These are phyloP conservation scores for Colletotrichum eremochloae DNA, from an alignment of 2,329 filamentous ascomycete species.

Conservation along the genomic window DNA sequence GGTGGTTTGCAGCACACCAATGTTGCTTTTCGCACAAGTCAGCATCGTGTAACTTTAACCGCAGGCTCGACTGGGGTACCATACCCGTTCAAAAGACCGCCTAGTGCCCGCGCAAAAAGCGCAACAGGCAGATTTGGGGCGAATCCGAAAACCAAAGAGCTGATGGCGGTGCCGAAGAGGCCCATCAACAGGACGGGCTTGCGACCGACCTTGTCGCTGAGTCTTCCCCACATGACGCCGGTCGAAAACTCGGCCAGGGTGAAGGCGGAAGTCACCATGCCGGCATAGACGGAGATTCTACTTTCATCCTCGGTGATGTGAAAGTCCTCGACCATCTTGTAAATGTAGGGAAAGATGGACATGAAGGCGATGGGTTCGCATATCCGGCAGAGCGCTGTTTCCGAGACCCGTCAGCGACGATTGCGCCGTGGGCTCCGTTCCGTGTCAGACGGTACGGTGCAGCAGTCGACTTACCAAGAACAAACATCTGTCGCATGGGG, in stretches of 20 bases:
- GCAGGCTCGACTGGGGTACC: slow-evolving; percentile 54
- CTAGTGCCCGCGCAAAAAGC: slow-evolving; percentile 87
- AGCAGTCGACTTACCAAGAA: slow-evolving; percentile 56
- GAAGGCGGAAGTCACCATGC: slow-evolving; percentile 96
- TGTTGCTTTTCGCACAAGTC: slow-evolving; percentile 72
- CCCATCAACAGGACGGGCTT: slow-evolving; percentile 93
- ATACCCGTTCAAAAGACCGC: slow-evolving; percentile 92
- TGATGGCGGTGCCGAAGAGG: slow-evolving; percentile 90
- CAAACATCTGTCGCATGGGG: slow-evolving; percentile 63
- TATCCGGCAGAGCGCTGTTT: slow-evolving; percentile 87
- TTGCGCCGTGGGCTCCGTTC: not conserved
- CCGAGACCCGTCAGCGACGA: not conserved
- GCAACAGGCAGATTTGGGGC: slow-evolving; percentile 85
- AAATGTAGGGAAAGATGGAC: slow-evolving; percentile 99
- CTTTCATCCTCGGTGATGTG: slow-evolving; percentile 82
- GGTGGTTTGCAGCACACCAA: slow-evolving; percentile 94
- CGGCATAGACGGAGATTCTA: slow-evolving; percentile 91
- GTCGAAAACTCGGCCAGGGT: slow-evolving; percentile 96
- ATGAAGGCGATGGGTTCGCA: slow-evolving; percentile 99
- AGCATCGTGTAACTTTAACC: slow-evolving; percentile 34
- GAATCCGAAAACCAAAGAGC: slow-evolving; percentile 94
- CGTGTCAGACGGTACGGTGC: not conserved
- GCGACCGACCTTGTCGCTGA: slow-evolving; percentile 92
- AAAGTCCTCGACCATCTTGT: slow-evolving; percentile 97
- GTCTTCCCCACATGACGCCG: slow-evolving; percentile 90